These are phyloP conservation scores for Tolypocladium inflatum DNA, from an alignment of 2,329 filamentous ascomycete genomes.

Conservation along the genomic window DNA sequence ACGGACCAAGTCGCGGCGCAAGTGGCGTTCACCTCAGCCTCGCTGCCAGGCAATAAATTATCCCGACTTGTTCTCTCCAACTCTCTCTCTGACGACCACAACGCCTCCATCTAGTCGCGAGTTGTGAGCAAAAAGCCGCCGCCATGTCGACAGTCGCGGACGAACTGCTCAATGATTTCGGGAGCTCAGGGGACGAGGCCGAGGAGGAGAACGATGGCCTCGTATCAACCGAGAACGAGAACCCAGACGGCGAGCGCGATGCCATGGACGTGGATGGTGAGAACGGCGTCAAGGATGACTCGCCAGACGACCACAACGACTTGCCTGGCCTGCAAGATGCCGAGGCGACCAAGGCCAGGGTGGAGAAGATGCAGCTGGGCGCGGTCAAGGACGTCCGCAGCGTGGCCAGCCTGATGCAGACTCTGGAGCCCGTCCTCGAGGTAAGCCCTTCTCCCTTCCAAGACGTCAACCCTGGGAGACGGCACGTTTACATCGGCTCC, in stretches of 20 bases:
- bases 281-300: conserved; percentile 42
- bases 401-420: conserved; percentile 73
- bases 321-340: conserved; percentile 49
- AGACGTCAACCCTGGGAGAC: conserved; percentile 12
- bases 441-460: conserved; percentile 26
- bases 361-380: conserved; percentile 74
- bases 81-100: neutral
- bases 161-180: conserved; percentile 72
- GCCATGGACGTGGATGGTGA: conserved; percentile 52
- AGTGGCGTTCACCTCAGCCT: neutral
- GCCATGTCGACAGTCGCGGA: conserved; percentile 85
- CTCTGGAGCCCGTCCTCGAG: conserved; percentile 70
- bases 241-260: conserved; percentile 27
- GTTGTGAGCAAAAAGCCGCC: conserved; percentile 4
- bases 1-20: neutral
- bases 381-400: conserved; percentile 68
- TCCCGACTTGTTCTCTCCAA: neutral
- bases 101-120: neutral
- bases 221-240: conserved; percentile 31
- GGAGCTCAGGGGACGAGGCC: conserved; percentile 60
- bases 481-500: conserved; percentile 53
- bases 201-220: conserved; percentile 48
- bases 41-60: neutral
- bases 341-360: conserved; percentile 64
- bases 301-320: conserved; percentile 33